phyloP scores from a whole-genome alignment of 441 rosid species.

The Brassica balearica region DNA sequence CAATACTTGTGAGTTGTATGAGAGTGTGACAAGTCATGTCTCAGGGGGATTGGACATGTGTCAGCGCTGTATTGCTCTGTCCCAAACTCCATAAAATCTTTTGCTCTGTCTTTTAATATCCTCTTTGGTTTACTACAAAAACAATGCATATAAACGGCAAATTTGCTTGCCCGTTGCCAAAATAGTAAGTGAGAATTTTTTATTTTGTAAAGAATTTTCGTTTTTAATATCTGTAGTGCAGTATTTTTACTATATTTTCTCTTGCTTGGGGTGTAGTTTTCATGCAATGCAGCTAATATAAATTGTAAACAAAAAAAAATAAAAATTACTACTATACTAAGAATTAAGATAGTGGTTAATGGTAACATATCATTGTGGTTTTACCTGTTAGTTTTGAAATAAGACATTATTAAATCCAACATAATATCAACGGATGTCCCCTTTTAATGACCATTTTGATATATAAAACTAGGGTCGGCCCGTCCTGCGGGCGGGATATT shows the following conservation, averaged over 20 bases:
- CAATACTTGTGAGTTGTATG: conserved; percentile 3
- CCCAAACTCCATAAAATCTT: conserved; percentile 32
- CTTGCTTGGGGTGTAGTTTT: background rate
- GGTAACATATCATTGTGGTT: background rate
- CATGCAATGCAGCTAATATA: background rate
- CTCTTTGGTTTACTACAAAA: conserved; percentile 18
- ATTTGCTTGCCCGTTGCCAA: conserved; percentile 10
- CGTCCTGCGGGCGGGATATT: too few species aligned
- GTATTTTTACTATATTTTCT: background rate
- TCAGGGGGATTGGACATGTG: conserved; percentile 42
- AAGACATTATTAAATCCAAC: background rate
- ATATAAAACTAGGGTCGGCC: too few species aligned
- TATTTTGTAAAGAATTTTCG: background rate
- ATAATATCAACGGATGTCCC: background rate
- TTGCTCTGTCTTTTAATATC: conserved; percentile 14
- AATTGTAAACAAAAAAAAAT: background rate
- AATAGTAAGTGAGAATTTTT: background rate
- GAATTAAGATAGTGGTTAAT: background rate
- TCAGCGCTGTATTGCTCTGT: conserved; percentile 31
- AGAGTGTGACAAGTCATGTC: conserved; percentile 26
- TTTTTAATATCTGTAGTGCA: background rate
- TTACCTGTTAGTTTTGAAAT: background rate
- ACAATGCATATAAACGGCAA: conserved; percentile 25
- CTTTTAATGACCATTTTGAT: background rate
- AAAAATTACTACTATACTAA: background rate